Percentiles rank a stretch among this genome's conserved stretches.
phyloP scores from a whole-genome alignment of 495 filamentous ascomycete genomes.

The Saxispiralis lemnorum region DNA sequence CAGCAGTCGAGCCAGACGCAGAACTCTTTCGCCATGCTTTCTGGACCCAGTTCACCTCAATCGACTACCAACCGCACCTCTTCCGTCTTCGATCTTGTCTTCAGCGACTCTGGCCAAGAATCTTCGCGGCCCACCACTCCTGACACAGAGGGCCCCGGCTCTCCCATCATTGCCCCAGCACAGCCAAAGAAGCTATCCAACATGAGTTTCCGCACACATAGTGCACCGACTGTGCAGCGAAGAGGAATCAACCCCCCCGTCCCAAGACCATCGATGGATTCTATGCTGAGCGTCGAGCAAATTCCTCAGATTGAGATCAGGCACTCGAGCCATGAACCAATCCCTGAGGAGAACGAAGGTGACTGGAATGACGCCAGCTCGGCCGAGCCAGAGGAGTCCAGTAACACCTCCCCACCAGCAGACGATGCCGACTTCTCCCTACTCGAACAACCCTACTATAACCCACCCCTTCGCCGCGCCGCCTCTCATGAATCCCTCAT shows the following conservation, averaged over 20 bases:
- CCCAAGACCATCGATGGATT: conserved; percentile 3
- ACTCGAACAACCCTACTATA: conserved; percentile 7
- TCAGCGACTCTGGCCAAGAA: conserved; percentile 32
- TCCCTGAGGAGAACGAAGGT: conserved; percentile 19
- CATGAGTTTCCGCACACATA: conserved; percentile 5
- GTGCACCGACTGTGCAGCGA: conserved; percentile 4
- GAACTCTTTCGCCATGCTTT: conserved; percentile 48
- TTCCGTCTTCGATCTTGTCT: conserved; percentile 54
- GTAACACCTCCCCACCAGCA: conserved; percentile 2
- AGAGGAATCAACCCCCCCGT: conserved; percentile 5
- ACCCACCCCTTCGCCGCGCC: conserved; percentile 19
- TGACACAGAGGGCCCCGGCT: conserved; percentile 33
- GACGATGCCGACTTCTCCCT: neutral
- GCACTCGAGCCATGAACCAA: conserved; percentile 5
- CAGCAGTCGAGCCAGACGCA: conserved; percentile 37
- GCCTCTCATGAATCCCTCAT: conserved; percentile 26
- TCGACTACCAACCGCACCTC: conserved; percentile 51
- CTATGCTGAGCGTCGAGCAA: conserved; percentile 7
- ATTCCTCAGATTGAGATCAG: neutral
- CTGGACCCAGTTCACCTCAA: conserved; percentile 63
- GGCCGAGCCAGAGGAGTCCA: neutral
- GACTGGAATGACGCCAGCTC: conserved; percentile 5
- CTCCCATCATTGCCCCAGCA: conserved; percentile 17
- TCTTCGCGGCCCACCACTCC: conserved; percentile 60
- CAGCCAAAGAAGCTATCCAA: conserved; percentile 5